Conservation (phyloP, 2,329 filamentous ascomycete species). For the Fusarium ramigenum region DNA sequence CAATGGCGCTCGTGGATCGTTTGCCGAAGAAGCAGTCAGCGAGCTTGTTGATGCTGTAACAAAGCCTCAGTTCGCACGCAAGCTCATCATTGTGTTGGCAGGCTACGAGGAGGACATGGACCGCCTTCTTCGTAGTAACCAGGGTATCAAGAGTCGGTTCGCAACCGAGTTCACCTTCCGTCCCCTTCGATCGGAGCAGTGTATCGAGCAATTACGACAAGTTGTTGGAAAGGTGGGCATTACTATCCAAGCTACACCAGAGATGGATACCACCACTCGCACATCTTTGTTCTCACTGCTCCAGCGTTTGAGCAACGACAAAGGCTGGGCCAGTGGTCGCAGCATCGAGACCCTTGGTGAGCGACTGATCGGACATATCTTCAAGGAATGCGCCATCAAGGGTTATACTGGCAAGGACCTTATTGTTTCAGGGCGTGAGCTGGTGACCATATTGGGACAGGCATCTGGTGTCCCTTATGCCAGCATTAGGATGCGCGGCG, state of each 20-base stretch:
- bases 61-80: conserved; percentile 65
- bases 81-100: conserved; percentile 72
- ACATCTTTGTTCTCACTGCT: conserved; percentile 50
- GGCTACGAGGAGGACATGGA: conserved; percentile 75
- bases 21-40: conserved; percentile 63
- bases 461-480: conserved; percentile 41
- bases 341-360: conserved; percentile 67
- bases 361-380: conserved; percentile 56
- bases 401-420: conserved; percentile 44
- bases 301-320: conserved; percentile 51
- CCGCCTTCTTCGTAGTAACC: conserved; percentile 67
- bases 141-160: conserved; percentile 71
- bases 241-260: conserved; percentile 41
- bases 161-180: conserved; percentile 68
- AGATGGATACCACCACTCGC: conserved; percentile 39
- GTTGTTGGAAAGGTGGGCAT: conserved; percentile 47
- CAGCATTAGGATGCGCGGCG: conserved; percentile 38
- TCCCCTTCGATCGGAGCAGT: conserved; percentile 55
- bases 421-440: conserved; percentile 42
- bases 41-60: conserved; percentile 61
- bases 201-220: conserved; percentile 55
- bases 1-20: conserved; percentile 58
- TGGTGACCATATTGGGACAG: conserved; percentile 44
- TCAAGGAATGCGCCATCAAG: conserved; percentile 48
- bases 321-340: conserved; percentile 69